Evolutionary conservation across 768 basidiomycete genomes (phyloP).

Genomic region (Boletus sp.): DNA sequence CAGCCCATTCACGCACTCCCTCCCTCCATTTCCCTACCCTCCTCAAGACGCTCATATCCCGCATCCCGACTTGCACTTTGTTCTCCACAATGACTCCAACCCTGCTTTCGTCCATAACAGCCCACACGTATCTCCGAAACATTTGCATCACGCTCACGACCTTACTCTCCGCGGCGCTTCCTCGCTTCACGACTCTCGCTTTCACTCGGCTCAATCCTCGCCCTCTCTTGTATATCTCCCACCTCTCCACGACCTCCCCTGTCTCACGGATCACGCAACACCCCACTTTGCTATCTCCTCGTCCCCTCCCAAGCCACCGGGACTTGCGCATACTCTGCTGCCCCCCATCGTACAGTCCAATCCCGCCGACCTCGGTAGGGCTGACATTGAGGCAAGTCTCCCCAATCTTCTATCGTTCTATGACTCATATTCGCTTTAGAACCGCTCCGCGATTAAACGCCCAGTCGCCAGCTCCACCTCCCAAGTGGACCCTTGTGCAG

Average conservation of each 20-base stretch:
- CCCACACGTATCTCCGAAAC: conserved; percentile 29
- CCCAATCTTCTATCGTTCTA: neutral
- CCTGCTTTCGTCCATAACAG: conserved; percentile 17
- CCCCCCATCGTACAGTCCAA: conserved; percentile 35
- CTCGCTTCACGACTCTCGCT: conserved; percentile 26
- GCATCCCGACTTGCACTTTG: conserved; percentile 28
- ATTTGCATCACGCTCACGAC: conserved; percentile 27
- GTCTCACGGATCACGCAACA: conserved; percentile 14
- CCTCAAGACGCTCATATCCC: conserved; percentile 25
- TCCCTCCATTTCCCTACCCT: conserved; percentile 25
- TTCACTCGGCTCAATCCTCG: conserved; percentile 25
- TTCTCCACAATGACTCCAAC: conserved; percentile 20
- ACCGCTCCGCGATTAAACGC: conserved; percentile 28
- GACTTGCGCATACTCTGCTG: conserved; percentile 29
- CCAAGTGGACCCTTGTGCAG: conserved; percentile 42
- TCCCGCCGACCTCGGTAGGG: conserved; percentile 25
- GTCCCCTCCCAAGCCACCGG: conserved; percentile 22
- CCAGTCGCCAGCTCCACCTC: conserved; percentile 16
- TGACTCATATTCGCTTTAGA: conserved; percentile 21
- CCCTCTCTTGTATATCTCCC: conserved; percentile 25
- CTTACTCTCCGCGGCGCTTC: conserved; percentile 13
- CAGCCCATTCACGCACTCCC: conserved; percentile 17
- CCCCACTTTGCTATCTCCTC: conserved; percentile 19
- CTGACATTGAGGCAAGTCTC: conserved; percentile 24
- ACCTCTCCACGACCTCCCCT: conserved; percentile 25